These are phyloP conservation scores for Fraxinus anomala DNA, from an alignment of 257 asterid genomes.

Conservation along the genomic window DNA sequence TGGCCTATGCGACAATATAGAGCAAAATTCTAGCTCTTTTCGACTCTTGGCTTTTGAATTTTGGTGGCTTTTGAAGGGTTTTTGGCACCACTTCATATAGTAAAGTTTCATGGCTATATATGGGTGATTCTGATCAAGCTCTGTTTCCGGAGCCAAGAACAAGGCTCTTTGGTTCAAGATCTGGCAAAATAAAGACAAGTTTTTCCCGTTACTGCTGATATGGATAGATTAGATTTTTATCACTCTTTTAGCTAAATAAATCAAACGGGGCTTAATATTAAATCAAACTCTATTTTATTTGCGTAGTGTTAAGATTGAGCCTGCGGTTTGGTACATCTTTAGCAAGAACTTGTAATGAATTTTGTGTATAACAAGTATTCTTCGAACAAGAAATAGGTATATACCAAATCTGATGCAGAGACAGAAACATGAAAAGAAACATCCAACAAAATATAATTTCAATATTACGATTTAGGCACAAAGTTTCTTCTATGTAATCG, in stretches of 20 bases:
- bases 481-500: background rate
- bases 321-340: no score
- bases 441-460: background rate
- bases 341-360: background rate
- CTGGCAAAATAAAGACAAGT: constrained; percentile 61
- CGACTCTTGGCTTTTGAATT: no score
- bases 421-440: background rate
- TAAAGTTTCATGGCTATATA: no score
- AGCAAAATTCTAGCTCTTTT: no score
- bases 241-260: no score
- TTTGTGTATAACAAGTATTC: no score
- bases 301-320: no score
- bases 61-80: no score
- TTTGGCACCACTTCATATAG: no score
- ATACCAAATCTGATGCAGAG: background rate
- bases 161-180: constrained; percentile 57
- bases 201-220: constrained; percentile 53
- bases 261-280: no score
- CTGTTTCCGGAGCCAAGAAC: constrained; percentile 76
- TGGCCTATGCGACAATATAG: no score
- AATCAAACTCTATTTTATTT: no score
- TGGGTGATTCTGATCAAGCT: constrained; percentile 55
- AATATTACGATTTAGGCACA: background rate
- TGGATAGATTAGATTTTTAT: constrained; percentile 58
- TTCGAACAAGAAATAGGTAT: background rate